phyloP scores from a whole-genome alignment of 306 rosid species.

The Medicago ruthenica region DNA sequence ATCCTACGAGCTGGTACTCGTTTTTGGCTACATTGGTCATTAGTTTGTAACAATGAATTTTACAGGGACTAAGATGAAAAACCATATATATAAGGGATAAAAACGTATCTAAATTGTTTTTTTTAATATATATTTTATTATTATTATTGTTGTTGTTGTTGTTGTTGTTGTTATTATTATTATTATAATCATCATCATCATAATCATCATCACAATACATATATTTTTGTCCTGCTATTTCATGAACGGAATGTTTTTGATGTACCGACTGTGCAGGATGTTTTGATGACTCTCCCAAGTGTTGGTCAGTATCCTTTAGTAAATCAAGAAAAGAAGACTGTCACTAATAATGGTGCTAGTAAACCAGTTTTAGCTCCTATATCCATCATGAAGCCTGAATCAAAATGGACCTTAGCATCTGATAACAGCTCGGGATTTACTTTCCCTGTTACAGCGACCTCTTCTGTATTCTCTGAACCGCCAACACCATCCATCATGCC shows the following conservation, averaged over 20 bases:
- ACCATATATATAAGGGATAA: no score
- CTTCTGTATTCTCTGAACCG: conserved; percentile 66
- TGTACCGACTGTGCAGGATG: conserved; percentile 53
- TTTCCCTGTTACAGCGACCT: conserved; percentile 76
- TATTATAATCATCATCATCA: no score
- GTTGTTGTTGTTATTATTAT: no score
- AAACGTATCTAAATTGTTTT: no score
- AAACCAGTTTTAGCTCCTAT: conserved; percentile 74
- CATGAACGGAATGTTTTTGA: conserved; percentile 22
- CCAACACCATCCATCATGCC: conserved; percentile 87
- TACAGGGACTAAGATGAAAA: no score
- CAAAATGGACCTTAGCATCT: conserved; percentile 65
- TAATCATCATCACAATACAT: no score
- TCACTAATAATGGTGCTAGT: conserved; percentile 41
- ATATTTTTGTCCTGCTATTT: no score
- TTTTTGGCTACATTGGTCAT: no score
- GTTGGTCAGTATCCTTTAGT: conserved; percentile 33
- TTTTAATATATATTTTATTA: no score
- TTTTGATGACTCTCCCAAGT: conserved; percentile 40
- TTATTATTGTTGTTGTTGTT: no score
- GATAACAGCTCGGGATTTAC: conserved; percentile 70
- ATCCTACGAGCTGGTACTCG: no score
- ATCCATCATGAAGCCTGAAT: conserved; percentile 60
- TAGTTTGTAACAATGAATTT: background rate
- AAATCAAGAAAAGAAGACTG: conserved; percentile 51